phyloP scores from a whole-genome alignment of 2,329 filamentous ascomycete species.

The Rutstroemia sp. region DNA sequence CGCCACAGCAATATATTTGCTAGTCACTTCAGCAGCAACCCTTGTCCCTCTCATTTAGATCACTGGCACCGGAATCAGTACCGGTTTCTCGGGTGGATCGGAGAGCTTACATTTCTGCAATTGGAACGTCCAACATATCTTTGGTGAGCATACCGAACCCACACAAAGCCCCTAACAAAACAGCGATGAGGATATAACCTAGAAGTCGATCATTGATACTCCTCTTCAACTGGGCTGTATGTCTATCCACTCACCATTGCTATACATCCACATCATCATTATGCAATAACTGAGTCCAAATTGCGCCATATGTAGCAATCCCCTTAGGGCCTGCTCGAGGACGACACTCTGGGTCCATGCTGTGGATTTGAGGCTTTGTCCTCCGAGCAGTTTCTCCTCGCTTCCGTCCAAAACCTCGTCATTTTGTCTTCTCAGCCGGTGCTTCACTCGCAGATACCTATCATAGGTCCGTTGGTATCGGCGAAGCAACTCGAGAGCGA shows the following conservation, averaged over 20 bases:
- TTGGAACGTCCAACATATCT: slow-evolving; percentile 10
- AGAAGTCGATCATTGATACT: not conserved
- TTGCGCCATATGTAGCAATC: slow-evolving; percentile 16
- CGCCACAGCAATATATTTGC: not conserved
- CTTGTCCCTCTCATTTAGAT: slow-evolving; percentile 4
- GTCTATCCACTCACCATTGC: slow-evolving; percentile 15
- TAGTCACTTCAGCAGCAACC: slow-evolving; percentile 6
- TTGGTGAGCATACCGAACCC: slow-evolving; percentile 21
- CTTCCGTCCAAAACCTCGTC: slow-evolving; percentile 11
- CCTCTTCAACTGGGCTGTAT: not conserved
- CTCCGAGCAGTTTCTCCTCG: slow-evolving; percentile 15
- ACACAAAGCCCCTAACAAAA: slow-evolving; percentile 16
- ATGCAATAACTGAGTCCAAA: slow-evolving; percentile 17
- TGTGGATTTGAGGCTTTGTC: not conserved
- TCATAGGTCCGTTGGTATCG: slow-evolving; percentile 18
- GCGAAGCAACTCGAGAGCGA: slow-evolving; percentile 18
- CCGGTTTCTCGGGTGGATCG: not conserved
- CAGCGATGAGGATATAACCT: slow-evolving; percentile 22
- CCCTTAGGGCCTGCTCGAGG: slow-evolving; percentile 15
- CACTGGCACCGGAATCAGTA: not conserved
- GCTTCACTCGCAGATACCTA: slow-evolving; percentile 10
- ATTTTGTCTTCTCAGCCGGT: not conserved
- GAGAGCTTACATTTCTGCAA: slow-evolving; percentile 1
- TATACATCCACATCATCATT: slow-evolving; percentile 22
- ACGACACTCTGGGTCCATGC: not conserved